These are phyloP conservation scores for Sphagnum magellanicum DNA, from an alignment of 228 moss, liverwort and hornwort species.

Conservation along the genomic window DNA sequence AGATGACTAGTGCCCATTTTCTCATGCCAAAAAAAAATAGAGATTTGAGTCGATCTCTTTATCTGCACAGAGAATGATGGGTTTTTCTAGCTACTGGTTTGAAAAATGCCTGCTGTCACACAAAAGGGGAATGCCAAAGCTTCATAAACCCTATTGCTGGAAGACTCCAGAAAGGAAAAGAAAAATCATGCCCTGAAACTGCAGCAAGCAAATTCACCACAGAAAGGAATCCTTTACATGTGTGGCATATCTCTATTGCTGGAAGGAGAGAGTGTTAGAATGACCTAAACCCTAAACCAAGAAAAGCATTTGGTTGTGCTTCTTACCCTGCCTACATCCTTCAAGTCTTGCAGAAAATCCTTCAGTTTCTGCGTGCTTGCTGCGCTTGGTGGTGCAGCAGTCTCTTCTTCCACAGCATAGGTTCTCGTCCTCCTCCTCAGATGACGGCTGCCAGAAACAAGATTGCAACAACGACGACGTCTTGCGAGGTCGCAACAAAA, in stretches of 20 bases:
- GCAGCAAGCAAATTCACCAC: not conserved
- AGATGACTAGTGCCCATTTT: not conserved
- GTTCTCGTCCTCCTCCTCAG: too few relatives aligned
- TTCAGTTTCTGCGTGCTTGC: constrained; percentile 28
- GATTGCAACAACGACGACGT: too few relatives aligned
- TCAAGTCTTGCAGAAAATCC: constrained; percentile 72
- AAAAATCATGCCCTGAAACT: not conserved
- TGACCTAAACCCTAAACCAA: not conserved
- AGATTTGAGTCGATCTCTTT: too few relatives aligned
- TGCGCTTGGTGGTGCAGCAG: constrained; percentile 1
- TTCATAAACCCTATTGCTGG: not conserved
- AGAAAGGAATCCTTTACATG: too few relatives aligned
- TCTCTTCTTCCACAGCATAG: constrained; percentile 21
- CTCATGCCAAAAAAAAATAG: not conserved
- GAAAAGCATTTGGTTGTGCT: not conserved
- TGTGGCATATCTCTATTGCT: not conserved
- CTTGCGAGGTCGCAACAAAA: too few relatives aligned
- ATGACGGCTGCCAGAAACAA: too few relatives aligned
- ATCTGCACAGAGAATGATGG: too few relatives aligned
- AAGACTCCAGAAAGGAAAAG: not conserved
- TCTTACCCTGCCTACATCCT: constrained; percentile 68
- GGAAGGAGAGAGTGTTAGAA: not conserved
- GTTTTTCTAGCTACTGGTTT: not conserved
- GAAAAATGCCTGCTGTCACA: not conserved
- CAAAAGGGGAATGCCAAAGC: not conserved